phyloP scores from a whole-genome alignment of 2,329 filamentous ascomycete genomes.

The Conoideocrella luteorostrata region DNA sequence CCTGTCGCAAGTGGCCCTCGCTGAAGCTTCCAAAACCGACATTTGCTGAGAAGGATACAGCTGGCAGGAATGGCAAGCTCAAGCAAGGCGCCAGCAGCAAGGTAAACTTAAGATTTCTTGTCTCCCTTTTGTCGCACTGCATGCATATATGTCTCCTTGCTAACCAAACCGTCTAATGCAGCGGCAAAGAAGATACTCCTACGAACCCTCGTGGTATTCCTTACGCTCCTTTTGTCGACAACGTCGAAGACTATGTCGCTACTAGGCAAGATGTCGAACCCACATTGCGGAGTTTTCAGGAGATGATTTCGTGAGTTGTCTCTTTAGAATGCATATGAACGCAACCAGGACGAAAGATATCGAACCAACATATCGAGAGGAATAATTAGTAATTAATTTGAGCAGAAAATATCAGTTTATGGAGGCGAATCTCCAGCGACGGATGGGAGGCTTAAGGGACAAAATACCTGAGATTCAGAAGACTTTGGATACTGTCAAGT shows the following conservation, averaged over 20 bases:
- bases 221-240: conserved; percentile 77
- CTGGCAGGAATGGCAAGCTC: conserved; percentile 32
- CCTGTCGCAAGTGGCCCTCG: conserved; percentile 22
- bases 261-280: conserved; percentile 72
- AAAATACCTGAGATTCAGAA: conserved; percentile 98
- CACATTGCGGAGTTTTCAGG: conserved; percentile 77
- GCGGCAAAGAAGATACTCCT: conserved; percentile 41
- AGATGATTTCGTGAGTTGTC: conserved; percentile 77
- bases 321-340: background rate
- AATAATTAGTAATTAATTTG: conserved; percentile 6
- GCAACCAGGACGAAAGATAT: background rate
- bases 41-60: conserved; percentile 15
- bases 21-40: conserved; percentile 18
- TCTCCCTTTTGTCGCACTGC: too few species aligned
- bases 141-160: background rate
- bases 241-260: conserved; percentile 80
- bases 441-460: conserved; percentile 74
- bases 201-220: conserved; percentile 82
- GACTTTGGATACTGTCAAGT: conserved; percentile 85
- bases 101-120: conserved; percentile 19
- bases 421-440: conserved; percentile 86
- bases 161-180: conserved; percentile 8
- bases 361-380: background rate
- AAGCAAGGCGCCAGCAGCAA: conserved; percentile 29
- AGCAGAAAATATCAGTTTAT: conserved; percentile 97